Evolutionary conservation across 139 green algal genomes (phyloP), one percentile per base, ranked within the genome.

Genomic region (Coelastrella sp.): DNA sequence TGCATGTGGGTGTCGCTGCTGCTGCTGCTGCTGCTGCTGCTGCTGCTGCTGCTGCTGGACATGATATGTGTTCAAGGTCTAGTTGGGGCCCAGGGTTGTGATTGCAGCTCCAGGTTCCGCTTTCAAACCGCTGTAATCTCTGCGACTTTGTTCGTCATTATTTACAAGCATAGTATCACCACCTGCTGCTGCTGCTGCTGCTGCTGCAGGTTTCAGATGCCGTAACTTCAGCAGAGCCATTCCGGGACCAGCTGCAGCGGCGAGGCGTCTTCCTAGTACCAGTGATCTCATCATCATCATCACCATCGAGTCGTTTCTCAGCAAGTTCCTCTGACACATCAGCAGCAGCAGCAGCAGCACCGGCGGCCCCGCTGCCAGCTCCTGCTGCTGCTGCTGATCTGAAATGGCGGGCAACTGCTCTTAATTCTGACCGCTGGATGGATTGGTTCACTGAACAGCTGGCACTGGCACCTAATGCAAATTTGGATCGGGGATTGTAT

Each of bases 361-460:
- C 84, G 70, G 84, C 15, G 6, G 56, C 15, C 57, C 7, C 15
- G 49, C 8, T 59, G 49, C 20, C 58, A 24, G 11, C 78, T 12
- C 35, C 78, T 76, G 63, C 76, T 58, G 78, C 76, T 58, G 78
- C 19, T 10, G 12, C 87, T 4, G 94, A 96, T 22, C 90, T 93
- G 90, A 80, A 91, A 25, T 98, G 95, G 95, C 92, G 93, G 3
- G 96, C 91, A 8, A 92, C 84, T 6, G 83, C 95, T 0, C n/a
- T 95, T 14, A 90, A 93, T 7, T 85, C 92, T 56, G 85, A 89
- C 7, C 88, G 92, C 0, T 97, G 95, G 95, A 60, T 60, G 57
- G n/a, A 68, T 4, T 95, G 96, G 96, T 97, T 98, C 79, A 66
- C 93, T 59, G 63, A 95, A 87, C 96, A 98, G 96, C 87, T 96